Base-by-base conservation (phyloP, 352 stramenopile species). In the Globisporangium cederbergense region DNA sequence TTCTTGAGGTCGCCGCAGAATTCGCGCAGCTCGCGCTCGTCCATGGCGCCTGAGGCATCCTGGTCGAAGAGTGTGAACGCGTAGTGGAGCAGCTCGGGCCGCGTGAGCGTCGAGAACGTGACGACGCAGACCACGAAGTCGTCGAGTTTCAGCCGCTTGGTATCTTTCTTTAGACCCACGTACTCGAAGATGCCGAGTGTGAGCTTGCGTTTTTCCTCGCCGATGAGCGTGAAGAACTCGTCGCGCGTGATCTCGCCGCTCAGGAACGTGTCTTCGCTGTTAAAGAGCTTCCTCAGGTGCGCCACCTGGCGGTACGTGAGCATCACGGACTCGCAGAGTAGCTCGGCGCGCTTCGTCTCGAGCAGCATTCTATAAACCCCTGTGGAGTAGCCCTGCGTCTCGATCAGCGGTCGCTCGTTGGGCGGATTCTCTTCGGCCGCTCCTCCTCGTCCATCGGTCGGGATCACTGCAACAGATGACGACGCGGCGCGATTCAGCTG, bases 11-110 rank as follows among this genome's bases (percentile, higher is more conserved):
- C 78, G 14, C 79, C 74, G 51, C 77, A 89, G 55, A 91, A 89
- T 1, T 70, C 68, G 8, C 70, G 54, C 36, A 90, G 67, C 50
- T 90, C 81, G 11, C 60, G 73, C 49, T 66, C 71, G 60, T 89
- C 78, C 78, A 91, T 87, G 40, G 77, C 74, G 4, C 82, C 82
- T 4, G 82, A 91, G 10, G 76, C 72, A 58, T 91, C 80, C 8
- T 78, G 68, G 57, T 91, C 82, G 51, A 89, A 91, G 20, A 89
- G 67, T 10, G 67, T 76, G 67, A 91, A 91, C n/a, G 78, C 80
- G 50, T 86, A 91, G 40, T 85, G 70, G 4, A 89, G 55, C 8
- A 91, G 52, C 45, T 91, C 82, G 8, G 65, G 73, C 1, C 75
- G 81, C 9, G 80, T 79, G 30, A 81, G 72, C 20, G 73, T 64